Base-by-base conservation (phyloP, 192 early-diverging fungal genomes). In the Chytriomyces sp. region DNA sequence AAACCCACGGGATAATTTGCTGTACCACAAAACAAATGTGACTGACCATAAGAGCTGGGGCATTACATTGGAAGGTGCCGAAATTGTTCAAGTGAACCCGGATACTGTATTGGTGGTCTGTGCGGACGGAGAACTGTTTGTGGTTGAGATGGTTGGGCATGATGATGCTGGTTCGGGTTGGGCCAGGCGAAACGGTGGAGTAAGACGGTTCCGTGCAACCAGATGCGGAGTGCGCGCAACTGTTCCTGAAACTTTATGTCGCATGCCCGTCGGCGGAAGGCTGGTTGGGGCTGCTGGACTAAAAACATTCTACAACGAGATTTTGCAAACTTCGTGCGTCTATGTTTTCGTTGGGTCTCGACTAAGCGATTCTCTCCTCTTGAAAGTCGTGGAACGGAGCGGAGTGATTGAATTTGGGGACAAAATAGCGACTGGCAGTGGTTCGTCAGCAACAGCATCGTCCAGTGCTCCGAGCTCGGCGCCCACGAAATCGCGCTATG, bases 331-430 rank as follows among this genome's bases (percentile, higher is more conserved):
- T 49, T 35, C 44, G 50, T 64, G 80, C 8, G 84, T 88, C 5
- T 91, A 91, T 65, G 83, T 94, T 50, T 95, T 97, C 82, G 69
- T 94, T 7, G 92, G 89, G 23, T 89, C 87, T 13, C 81, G 90
- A 10, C 86, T 89, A 35, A 83, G 87, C 11, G 91, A 97, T 77
- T 88, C 89, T 4, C 67, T 93, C 70, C 78, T 97, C 68, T 82
- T 97, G 65, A 85, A 91, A 64, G 91, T 91, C 79, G 72, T 50
- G 53, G 83, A 88, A 61, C 45, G 45, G 4, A 57, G 44, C 0
- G 35, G 35, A 46, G 73, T 61, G 18, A 35, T 35, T 35, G 72
- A 45, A 60, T 74, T 74, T 74, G 73, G 45, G 45, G 23, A 20
- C 7, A n/a, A n/a, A 23, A 11, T 20, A 5, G 71, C 3, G 49